phyloP scores from a whole-genome alignment of 2,329 filamentous ascomycete genomes.

The Boeremia exigua region DNA sequence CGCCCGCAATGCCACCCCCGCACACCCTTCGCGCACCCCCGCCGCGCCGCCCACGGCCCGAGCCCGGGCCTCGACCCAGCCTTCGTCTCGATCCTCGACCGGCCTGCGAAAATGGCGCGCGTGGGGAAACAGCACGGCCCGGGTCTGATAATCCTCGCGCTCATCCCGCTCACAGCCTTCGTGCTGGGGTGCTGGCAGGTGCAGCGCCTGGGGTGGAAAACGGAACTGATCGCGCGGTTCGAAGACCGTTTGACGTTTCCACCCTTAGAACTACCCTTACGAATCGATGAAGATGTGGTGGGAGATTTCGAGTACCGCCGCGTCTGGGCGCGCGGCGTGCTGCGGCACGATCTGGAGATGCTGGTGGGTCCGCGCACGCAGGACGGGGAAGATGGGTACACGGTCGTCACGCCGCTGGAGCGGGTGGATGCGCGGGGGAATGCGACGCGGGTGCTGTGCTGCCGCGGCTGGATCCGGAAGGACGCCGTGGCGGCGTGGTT shows the following conservation, averaged over 20 bases:
- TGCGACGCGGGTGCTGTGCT: conserved; percentile 75
- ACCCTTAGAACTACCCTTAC: conserved; percentile 83
- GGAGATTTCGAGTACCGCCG: conserved; percentile 91
- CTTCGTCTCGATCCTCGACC: conserved; percentile 87
- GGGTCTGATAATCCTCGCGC: conserved; percentile 78
- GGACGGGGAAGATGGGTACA: conserved; percentile 88
- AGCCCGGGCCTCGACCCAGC: conserved; percentile 73
- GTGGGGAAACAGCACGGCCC: conserved; percentile 76
- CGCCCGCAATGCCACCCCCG: conserved; percentile 29
- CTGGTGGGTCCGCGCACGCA: conserved; percentile 87
- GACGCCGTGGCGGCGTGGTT: conserved; percentile 69
- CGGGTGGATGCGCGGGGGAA: conserved; percentile 60
- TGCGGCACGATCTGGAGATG: conserved; percentile 94
- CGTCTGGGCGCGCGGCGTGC: conserved; percentile 74
- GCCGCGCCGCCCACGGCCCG: conserved; percentile 30
- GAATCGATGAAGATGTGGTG: conserved; percentile 80
- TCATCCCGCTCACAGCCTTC: conserved; percentile 93
- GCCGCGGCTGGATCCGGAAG: conserved; percentile 90
- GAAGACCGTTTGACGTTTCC: conserved; percentile 89
- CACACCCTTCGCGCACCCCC: conserved; percentile 17
- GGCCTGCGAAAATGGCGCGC: conserved; percentile 80
- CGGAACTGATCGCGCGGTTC: conserved; percentile 85
- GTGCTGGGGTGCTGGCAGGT: conserved; percentile 94
- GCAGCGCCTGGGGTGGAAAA: conserved; percentile 91
- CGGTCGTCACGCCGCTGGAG: conserved; percentile 91